Evolutionary conservation across 257 asterid genomes (phyloP).

Genomic region (Penstemon barbatus): DNA sequence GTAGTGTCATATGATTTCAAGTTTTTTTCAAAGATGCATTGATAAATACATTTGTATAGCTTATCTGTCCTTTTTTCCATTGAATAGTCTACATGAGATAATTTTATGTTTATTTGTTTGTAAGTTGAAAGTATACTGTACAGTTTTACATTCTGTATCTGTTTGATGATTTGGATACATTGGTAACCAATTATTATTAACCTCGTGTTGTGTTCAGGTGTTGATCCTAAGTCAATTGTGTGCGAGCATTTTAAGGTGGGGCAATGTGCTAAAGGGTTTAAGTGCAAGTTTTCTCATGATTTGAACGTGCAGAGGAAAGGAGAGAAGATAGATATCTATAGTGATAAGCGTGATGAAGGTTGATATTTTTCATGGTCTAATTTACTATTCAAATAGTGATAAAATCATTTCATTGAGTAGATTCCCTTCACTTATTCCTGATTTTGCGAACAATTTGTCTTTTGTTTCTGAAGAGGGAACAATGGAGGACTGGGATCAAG

Average conservation of each 20-base stretch:
- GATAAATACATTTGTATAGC: too few species aligned
- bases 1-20: too few species aligned
- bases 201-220: constrained; percentile 37
- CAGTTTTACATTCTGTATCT: too few species aligned
- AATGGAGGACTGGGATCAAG: constrained; percentile 98
- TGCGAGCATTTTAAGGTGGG: constrained; percentile 62
- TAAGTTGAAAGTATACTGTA: neutral
- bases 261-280: constrained; percentile 68
- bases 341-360: constrained; percentile 73
- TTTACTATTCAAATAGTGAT: neutral
- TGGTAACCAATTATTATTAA: too few species aligned
- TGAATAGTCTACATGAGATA: neutral
- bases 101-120: neutral
- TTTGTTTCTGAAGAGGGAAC: constrained; percentile 35
- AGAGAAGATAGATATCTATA: constrained; percentile 88
- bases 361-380: constrained; percentile 13
- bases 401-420: neutral
- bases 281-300: constrained; percentile 97
- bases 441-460: neutral
- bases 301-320: constrained; percentile 94
- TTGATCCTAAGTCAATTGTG: constrained; percentile 63
- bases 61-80: too few species aligned
- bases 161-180: too few species aligned
- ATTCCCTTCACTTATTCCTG: neutral
- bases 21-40: too few species aligned